These are phyloP conservation scores for Mycena leptocephala DNA, from an alignment of 768 basidiomycete species.

Conservation along the genomic window DNA sequence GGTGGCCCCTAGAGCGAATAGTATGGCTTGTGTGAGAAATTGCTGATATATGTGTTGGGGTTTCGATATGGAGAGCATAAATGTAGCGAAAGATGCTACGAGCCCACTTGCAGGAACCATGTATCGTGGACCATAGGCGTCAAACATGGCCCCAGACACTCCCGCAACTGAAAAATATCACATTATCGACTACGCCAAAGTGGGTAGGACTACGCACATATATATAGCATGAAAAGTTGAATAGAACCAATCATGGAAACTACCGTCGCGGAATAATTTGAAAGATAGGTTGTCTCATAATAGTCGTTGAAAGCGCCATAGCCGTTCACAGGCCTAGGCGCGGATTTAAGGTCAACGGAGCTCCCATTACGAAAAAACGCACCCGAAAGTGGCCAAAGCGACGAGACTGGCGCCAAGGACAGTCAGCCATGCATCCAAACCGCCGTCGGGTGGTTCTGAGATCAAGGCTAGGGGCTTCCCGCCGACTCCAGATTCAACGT, in stretches of 20 bases:
- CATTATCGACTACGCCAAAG: not conserved
- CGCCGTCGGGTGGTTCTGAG: conserved; percentile 43
- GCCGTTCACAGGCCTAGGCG: conserved; percentile 44
- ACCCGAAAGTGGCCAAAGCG: conserved; percentile 39
- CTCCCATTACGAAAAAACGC: not conserved
- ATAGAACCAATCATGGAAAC: conserved; percentile 50
- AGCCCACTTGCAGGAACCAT: conserved; percentile 44
- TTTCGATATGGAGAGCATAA: conserved; percentile 46
- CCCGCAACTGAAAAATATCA: conserved; percentile 31
- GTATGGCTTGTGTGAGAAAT: conserved; percentile 44
- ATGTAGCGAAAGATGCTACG: conserved; percentile 37
- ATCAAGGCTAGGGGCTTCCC: not conserved
- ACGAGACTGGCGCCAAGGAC: conserved; percentile 36
- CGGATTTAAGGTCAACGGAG: not conserved
- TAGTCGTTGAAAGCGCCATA: conserved; percentile 56
- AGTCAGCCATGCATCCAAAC: conserved; percentile 42
- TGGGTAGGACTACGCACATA: conserved; percentile 21
- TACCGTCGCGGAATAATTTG: conserved; percentile 45
- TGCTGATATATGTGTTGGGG: conserved; percentile 47
- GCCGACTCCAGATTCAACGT: not conserved
- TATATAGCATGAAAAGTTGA: conserved; percentile 46
- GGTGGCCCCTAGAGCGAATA: conserved; percentile 39
- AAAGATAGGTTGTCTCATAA: conserved; percentile 45
- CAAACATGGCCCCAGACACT: conserved; percentile 41
- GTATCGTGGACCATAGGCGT: conserved; percentile 39